phyloP scores from a whole-genome alignment of 306 rosid genomes.

The Pueraria montana region DNA sequence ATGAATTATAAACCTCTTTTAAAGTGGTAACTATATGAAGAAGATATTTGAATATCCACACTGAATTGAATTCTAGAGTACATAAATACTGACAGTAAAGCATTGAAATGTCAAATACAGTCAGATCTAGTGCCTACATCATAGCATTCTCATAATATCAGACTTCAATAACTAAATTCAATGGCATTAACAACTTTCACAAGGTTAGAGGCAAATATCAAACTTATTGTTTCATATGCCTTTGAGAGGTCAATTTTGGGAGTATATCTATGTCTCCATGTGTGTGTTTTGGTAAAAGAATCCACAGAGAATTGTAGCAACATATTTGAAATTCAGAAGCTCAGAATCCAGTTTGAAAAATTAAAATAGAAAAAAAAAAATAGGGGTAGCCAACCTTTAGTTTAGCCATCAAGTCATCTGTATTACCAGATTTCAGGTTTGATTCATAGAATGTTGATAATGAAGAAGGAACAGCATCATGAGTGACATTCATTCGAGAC shows the following conservation, averaged over 20 bases:
- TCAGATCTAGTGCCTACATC: slow-evolving; percentile 20
- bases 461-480: slow-evolving; percentile 46
- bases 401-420: slow-evolving; percentile 47
- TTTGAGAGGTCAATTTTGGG: neutral
- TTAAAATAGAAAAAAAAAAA: neutral
- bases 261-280: neutral
- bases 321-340: slow-evolving; percentile 29
- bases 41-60: slow-evolving; percentile 1
- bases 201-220: slow-evolving; percentile 12
- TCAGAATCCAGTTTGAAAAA: slow-evolving; percentile 10
- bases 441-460: slow-evolving; percentile 44
- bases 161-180: slow-evolving; percentile 7
- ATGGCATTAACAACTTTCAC: neutral
- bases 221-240: neutral
- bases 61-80: slow-evolving; percentile 20
- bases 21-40: neutral
- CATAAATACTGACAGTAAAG: neutral
- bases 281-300: neutral
- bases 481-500: slow-evolving; percentile 48
- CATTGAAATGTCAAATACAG: slow-evolving; percentile 11
- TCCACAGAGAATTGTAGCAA: neutral
- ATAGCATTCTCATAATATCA: neutral
- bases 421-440: slow-evolving; percentile 46
- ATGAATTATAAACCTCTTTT: neutral
- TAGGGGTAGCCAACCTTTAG: slow-evolving; percentile 54